Base-by-base conservation (phyloP, 345 rosid genomes). In the Barbarea vulgaris region DNA sequence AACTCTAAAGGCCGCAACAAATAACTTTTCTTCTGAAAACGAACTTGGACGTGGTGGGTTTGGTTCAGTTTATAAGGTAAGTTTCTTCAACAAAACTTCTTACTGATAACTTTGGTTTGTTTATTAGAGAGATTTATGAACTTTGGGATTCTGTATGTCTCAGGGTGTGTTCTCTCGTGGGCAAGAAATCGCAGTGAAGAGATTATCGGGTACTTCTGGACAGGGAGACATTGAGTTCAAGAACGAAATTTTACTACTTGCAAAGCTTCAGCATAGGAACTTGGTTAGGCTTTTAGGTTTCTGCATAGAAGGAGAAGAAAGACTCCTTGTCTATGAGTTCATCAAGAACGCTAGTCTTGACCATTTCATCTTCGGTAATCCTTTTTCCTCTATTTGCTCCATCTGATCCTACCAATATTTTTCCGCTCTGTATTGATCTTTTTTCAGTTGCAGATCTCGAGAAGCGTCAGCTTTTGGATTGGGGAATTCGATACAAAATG, bases 1-100 rank as follows among this genome's bases (percentile, higher is more conserved):
- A 24, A 77, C 58, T 24, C 55, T 88, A 31, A 77, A 62, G 76
- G 71, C 44, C 7, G 87, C 91, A 31, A 85, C 89, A 21, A 25
- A 84, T 19, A 57, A 81, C 41, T 85, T 87, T 62, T 83, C 88
- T 6, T 17, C 47, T 1, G 81, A 76, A 10, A 81, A 77, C 9
- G 85, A 84, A 77, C 78, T 87, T 9, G 89, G 89, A 22, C 77
- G 84, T 65, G 89, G 91, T 41, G 92, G 92, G 33, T 86, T 86
- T 77, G 92, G 92, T 46, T 75, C 62, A 14, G 92, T 88, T 75
- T 86, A 84, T 66, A 83, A 83, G 85, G 88, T 66, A 30, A 9
- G 60, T 48, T 46, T 47, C 34, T 54, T 53, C 14, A 9, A 27
- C 19, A 5, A 24, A 10, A 64, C 64, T 58, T n/a, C 39, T 34